These are phyloP conservation scores for Trametes maxima DNA, from an alignment of 768 basidiomycete species.

Conservation along the genomic window DNA sequence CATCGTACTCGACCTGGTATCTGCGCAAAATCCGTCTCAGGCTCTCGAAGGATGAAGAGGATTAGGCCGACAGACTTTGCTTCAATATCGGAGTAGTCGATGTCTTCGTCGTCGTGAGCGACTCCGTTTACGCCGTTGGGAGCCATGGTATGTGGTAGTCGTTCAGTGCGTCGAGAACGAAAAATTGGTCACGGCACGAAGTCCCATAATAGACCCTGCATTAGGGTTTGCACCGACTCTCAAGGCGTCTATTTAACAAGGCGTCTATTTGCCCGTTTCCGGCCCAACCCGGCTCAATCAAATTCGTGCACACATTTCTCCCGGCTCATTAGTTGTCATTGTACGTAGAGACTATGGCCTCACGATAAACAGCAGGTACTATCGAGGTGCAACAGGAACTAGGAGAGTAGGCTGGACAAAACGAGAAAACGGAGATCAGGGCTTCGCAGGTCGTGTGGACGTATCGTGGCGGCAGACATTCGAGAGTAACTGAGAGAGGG, in stretches of 20 bases:
- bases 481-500: constrained; percentile 15
- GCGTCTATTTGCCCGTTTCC: neutral
- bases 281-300: neutral
- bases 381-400: constrained; percentile 31
- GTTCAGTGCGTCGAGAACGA: constrained; percentile 9
- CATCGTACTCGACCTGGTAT: constrained; percentile 83
- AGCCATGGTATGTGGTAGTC: constrained; percentile 20
- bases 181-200: constrained; percentile 15
- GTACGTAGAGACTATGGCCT: constrained; percentile 9
- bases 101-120: constrained; percentile 53
- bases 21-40: constrained; percentile 44
- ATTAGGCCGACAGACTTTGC: constrained; percentile 57
- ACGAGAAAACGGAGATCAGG: constrained; percentile 26
- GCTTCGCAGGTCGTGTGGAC: constrained; percentile 23
- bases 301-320: neutral
- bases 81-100: constrained; percentile 90
- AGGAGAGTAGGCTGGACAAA: constrained; percentile 23
- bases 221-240: constrained; percentile 9
- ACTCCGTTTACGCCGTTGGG: constrained; percentile 31
- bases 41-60: neutral
- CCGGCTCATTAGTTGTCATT: constrained; percentile 24
- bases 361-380: constrained; percentile 20
- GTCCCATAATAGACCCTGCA: constrained; percentile 11
- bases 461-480: constrained; percentile 19
- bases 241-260: neutral